phyloP scores from a whole-genome alignment of 1,284 basidiomycete genomes.

The Mycena citricolor region DNA sequence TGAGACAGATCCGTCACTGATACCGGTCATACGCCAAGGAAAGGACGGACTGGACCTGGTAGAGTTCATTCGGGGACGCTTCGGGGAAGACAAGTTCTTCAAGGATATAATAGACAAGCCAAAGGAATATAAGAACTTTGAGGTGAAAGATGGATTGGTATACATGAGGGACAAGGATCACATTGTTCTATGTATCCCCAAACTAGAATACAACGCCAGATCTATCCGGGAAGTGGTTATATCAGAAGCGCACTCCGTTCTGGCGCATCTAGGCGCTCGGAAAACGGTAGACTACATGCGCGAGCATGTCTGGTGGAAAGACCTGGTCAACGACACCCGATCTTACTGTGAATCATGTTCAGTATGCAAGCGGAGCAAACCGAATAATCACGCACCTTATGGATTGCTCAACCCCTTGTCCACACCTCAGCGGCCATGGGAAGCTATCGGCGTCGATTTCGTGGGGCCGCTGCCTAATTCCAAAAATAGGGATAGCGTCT shows the following conservation, averaged over 20 bases:
- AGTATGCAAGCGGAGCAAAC: conserved; percentile 30
- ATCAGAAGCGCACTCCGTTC: conserved; percentile 37
- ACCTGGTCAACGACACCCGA: conserved; percentile 28
- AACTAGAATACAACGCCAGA: conserved; percentile 13
- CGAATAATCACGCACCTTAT: conserved; percentile 34
- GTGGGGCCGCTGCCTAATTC: conserved; percentile 37
- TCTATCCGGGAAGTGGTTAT: conserved; percentile 36
- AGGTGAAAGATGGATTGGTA: conserved; percentile 27
- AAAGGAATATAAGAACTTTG: conserved; percentile 29
- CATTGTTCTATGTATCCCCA: conserved; percentile 36
- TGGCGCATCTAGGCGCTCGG: conserved; percentile 40
- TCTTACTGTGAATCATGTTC: conserved; percentile 41
- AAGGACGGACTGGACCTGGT: conserved; percentile 18
- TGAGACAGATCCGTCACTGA: too few species aligned
- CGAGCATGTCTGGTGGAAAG: conserved; percentile 36
- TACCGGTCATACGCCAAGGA: background rate
- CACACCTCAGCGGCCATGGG: conserved; percentile 32
- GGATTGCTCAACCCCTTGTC: conserved; percentile 30
- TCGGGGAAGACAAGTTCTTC: conserved; percentile 28
- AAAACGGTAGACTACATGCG: conserved; percentile 32
- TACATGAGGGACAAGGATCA: conserved; percentile 22
- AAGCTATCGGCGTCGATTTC: conserved; percentile 39
- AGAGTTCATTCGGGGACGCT: conserved; percentile 17
- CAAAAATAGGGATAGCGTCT: conserved; percentile 29
- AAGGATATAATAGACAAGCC: conserved; percentile 27